phyloP scores from a whole-genome alignment of 768 basidiomycete species.

The Lactarius quietus region DNA sequence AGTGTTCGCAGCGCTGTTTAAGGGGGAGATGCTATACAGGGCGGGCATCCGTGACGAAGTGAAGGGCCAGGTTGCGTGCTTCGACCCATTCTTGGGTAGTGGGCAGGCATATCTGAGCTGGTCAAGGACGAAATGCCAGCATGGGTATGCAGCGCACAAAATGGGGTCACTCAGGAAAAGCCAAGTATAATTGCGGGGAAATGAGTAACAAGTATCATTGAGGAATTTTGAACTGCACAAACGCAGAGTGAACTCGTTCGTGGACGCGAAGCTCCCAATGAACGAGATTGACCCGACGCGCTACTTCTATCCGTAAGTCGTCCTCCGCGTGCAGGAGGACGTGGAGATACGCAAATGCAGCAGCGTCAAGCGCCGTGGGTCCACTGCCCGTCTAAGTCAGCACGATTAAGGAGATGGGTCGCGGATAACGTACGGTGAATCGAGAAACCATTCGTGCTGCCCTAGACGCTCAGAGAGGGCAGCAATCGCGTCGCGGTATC shows the following conservation, averaged over 20 bases:
- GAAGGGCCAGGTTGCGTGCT: not conserved
- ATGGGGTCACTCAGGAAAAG: not conserved
- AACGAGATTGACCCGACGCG: slow-evolving; percentile 70
- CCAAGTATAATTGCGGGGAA: not conserved
- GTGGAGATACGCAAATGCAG: slow-evolving; percentile 79
- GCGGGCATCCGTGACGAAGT: not conserved
- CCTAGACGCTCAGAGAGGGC: slow-evolving; percentile 74
- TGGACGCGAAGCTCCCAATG: slow-evolving; percentile 76
- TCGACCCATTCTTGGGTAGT: not conserved
- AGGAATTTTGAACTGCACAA: slow-evolving; percentile 9
- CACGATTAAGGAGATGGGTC: not conserved
- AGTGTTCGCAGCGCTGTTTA: not conserved
- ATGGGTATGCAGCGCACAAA: slow-evolving; percentile 1
- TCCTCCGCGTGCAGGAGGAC: slow-evolving; percentile 48
- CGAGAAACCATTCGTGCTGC: slow-evolving; percentile 78
- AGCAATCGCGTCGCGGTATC: slow-evolving; percentile 67
- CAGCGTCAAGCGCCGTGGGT: slow-evolving; percentile 78
- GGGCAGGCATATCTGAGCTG: not conserved
- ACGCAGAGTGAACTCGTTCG: slow-evolving; percentile 51
- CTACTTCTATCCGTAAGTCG: slow-evolving; percentile 58
- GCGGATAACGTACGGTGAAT: slow-evolving; percentile 51
- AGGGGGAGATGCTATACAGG: not conserved
- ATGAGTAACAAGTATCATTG: slow-evolving; percentile 1
- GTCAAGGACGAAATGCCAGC: slow-evolving; percentile 5
- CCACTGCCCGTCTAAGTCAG: slow-evolving; percentile 39